Percentiles rank a stretch among this genome's conserved stretches.
phyloP scores from a whole-genome alignment of 1,139 yeast genomes.

The Debaryomyces fabryi region DNA sequence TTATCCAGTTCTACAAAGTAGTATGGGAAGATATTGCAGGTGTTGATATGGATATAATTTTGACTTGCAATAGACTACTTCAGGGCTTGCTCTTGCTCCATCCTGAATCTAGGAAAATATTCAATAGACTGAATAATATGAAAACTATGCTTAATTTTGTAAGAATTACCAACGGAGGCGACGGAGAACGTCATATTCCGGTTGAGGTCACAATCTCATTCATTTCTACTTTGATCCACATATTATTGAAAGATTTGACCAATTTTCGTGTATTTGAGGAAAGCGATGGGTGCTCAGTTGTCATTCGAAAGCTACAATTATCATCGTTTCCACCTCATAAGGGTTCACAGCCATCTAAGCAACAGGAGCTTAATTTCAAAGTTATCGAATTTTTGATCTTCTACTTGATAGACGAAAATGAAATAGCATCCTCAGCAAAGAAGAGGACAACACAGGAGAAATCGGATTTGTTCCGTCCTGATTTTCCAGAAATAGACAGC shows the following conservation, averaged over 20 bases:
- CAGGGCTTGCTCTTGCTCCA: conserved; percentile 70
- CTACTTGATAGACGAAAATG: conserved; percentile 69
- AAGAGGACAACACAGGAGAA: conserved; percentile 52
- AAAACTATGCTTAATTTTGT: conserved; percentile 30
- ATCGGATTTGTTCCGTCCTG: conserved; percentile 51
- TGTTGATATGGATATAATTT: conserved; percentile 15
- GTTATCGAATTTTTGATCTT: conserved; percentile 73
- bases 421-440: conserved; percentile 18
- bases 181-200: conserved; percentile 8
- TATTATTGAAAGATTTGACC: conserved; percentile 57
- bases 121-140: conserved; percentile 40
- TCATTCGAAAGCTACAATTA: conserved; percentile 46
- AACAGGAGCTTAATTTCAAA: conserved; percentile 56
- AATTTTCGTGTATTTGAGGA: conserved; percentile 64
- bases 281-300: conserved; percentile 56
- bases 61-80: conserved; percentile 45
- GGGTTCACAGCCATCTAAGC: conserved; percentile 14
- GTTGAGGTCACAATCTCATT: conserved; percentile 41
- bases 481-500: conserved; percentile 46
- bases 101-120: conserved; percentile 54
- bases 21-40: conserved; percentile 14
- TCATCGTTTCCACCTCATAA: conserved; percentile 13
- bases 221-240: conserved; percentile 62
- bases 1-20: conserved; percentile 32
- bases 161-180: conserved; percentile 16